phyloP scores from a whole-genome alignment of 2,329 filamentous ascomycete species.

The Hymenoscyphus scutula region DNA sequence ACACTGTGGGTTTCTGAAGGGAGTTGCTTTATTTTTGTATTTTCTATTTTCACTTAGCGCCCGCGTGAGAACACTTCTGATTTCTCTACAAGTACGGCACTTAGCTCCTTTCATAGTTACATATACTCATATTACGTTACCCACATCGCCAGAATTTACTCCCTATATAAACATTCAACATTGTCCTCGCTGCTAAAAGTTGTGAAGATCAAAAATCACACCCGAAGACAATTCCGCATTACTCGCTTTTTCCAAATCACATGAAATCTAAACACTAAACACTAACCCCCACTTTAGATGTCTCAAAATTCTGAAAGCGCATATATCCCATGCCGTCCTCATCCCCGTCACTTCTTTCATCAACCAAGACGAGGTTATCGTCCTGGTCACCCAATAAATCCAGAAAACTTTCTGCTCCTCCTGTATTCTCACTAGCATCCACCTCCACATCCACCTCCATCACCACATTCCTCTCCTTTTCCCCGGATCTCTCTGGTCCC shows the following conservation, averaged over 20 bases:
- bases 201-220: neutral
- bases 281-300: neutral
- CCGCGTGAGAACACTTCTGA: too few relatives aligned
- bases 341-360: neutral
- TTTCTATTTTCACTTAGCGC: too few relatives aligned
- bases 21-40: too few relatives aligned
- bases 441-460: neutral
- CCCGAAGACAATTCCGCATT: too few relatives aligned
- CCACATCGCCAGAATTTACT: too few relatives aligned
- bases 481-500: neutral
- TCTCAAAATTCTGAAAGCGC: neutral
- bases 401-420: neutral
- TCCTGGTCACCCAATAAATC: neutral
- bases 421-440: neutral
- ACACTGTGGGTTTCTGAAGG: too few relatives aligned
- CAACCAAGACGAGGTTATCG: conserved; percentile 5
- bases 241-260: too few relatives aligned
- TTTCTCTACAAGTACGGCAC: too few relatives aligned
- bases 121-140: too few relatives aligned
- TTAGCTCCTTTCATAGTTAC: too few relatives aligned
- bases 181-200: neutral
- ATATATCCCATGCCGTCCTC: neutral
- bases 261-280: neutral
- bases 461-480: neutral
- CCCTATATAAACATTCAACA: too few relatives aligned